Percentiles rank a stretch among this genome's conserved stretches.
These are phyloP conservation scores for Malus sieversii DNA, from an alignment of 306 rosid genomes.

Conservation along the genomic window DNA sequence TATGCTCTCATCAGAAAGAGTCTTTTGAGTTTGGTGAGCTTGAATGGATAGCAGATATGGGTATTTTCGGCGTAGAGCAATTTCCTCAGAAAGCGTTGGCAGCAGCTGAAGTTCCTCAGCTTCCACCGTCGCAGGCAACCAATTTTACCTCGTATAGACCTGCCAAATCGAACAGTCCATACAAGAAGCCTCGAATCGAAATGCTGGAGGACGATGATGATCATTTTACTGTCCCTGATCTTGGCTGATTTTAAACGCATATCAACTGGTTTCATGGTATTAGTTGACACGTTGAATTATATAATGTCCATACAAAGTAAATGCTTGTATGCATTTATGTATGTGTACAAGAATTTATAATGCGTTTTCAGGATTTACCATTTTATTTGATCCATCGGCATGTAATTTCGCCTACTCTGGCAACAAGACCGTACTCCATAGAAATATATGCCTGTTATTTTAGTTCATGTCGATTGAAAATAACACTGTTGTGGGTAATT, in stretches of 20 bases:
- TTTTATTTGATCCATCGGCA: not conserved
- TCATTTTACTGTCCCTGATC: conserved; percentile 82
- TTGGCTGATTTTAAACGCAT: conserved; percentile 35
- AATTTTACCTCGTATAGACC: conserved; percentile 35
- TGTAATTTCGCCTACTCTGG: not conserved
- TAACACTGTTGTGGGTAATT: no score
- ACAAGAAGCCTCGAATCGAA: conserved; percentile 80
- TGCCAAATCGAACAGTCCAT: conserved; percentile 38
- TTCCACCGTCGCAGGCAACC: conserved; percentile 46
- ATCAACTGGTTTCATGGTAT: not conserved
- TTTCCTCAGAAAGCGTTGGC: conserved; percentile 58
- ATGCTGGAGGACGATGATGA: conserved; percentile 60
- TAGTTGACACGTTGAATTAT: conserved; percentile 13
- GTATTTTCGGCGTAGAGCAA: conserved; percentile 58
- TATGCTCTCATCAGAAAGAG: conserved; percentile 49
- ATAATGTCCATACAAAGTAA: conserved; percentile 12
- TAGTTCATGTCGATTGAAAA: no score
- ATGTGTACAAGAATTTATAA: conserved; percentile 14
- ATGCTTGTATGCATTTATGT: conserved; percentile 9
- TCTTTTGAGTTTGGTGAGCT: conserved; percentile 78
- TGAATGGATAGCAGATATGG: conserved; percentile 75
- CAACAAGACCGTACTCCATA: not conserved
- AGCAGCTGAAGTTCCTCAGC: conserved; percentile 94
- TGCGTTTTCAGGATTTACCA: conserved; percentile 1
- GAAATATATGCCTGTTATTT: no score